These are phyloP conservation scores for Kluyveromyces siamensis DNA, from an alignment of 805 yeast genomes.

Conservation along the genomic window DNA sequence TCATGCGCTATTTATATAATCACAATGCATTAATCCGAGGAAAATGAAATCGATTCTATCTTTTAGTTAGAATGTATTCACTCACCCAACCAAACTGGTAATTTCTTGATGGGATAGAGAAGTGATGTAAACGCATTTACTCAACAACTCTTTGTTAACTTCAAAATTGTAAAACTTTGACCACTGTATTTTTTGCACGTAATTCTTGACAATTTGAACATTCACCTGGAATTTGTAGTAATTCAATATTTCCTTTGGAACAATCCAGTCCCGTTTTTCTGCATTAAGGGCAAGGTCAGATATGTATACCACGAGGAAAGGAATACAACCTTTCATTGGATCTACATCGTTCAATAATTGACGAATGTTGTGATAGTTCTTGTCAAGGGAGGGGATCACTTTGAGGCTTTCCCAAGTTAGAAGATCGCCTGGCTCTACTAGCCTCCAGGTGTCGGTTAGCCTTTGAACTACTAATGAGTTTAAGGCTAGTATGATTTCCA, in stretches of 20 bases:
- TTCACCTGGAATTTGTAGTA: constrained; percentile 69
- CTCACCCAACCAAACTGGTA: constrained; percentile 13
- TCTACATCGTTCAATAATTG: constrained; percentile 39
- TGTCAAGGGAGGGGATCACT: constrained; percentile 61
- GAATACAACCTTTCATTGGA: constrained; percentile 70
- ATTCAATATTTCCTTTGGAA: constrained; percentile 44
- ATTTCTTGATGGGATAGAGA: constrained; percentile 68
- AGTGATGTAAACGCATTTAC: constrained; percentile 77
- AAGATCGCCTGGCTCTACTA: constrained; percentile 63
- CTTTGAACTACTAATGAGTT: constrained; percentile 54
- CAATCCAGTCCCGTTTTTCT: constrained; percentile 29
- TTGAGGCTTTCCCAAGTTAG: constrained; percentile 59
- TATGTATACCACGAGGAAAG: constrained; percentile 79
- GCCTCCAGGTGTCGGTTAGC: constrained; percentile 64
- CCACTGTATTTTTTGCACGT: constrained; percentile 81
- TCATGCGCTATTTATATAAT: background rate
- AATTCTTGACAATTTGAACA: constrained; percentile 66
- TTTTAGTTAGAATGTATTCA: constrained; percentile 8
- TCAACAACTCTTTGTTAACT: constrained; percentile 53
- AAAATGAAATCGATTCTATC: constrained; percentile 15
- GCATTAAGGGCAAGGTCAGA: constrained; percentile 71
- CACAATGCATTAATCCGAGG: background rate
- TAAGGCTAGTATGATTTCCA: constrained; percentile 79
- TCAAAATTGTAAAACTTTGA: constrained; percentile 54
- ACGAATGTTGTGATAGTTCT: constrained; percentile 63